Evolutionary conservation across 495 filamentous ascomycete species (phyloP), one percentile per base, ranked within the genome.

Genomic region (Beverwykella pulmonaria): DNA sequence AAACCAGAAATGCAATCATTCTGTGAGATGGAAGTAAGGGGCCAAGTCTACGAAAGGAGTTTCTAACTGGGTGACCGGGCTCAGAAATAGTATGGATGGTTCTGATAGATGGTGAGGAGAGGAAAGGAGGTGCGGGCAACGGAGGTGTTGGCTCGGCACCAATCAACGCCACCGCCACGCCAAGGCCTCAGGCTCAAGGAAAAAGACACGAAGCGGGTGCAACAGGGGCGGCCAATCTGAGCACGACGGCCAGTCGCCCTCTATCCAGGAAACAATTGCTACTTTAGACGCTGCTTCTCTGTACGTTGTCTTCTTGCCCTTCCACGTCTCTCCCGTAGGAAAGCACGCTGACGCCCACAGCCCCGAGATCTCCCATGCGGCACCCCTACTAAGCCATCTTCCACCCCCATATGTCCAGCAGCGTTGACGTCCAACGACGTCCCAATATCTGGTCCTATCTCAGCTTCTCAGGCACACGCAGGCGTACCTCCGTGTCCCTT

Each of bases 361-460:
- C 8, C 39, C 56, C n/a, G n/a, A 48, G 2, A 23, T 15, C 48
- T 50, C 48, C 48, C 48, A 27, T 27, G 20, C 48, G 15, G 9
- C 25, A 27, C 48, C 48, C 5, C 39, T 23, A 15, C 44, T 23
- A 30, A 48, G 8, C 5, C 8, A 26, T 30, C 56, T 22, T 26
- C 52, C 53, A 65, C 50, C 70, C 69, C 65, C 68, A 61, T 70
- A 80, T 80, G 79, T 81, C 79, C 60, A 79, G 74, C 68, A 70
- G 71, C 19, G 69, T 76, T 30, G 79, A 78, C 68, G 69, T 76
- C 65, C 73, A 75, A 54, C 65, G 74, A 58, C 80, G 79, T 68
- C 74, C 80, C 47, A 75, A 73, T 49, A 69, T 82, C 46, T 82
- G 80, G 80, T 81, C 80, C 14, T 82, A 82, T 58, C 73, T 82